Conservation (phyloP, 192 early-diverging fungal species). For the Umbelopsis ramanniana region DNA sequence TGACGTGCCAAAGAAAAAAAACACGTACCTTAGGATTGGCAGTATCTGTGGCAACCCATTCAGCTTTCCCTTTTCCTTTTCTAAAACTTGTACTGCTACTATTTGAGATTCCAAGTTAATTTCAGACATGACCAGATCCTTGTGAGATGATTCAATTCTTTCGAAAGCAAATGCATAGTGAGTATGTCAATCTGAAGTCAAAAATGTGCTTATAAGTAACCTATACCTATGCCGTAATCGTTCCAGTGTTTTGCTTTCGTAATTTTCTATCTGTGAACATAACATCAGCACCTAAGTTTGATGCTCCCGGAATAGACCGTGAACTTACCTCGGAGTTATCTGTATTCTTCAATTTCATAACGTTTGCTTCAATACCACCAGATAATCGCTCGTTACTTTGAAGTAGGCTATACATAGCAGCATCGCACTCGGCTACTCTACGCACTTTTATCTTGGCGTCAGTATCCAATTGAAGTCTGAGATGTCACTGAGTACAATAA, state of each 20-base stretch:
- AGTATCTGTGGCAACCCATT: slow-evolving; percentile 13
- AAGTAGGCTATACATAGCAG: neutral
- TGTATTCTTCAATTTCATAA: neutral
- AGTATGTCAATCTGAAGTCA: neutral
- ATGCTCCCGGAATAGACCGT: neutral
- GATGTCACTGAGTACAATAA: neutral
- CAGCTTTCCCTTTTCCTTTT: neutral
- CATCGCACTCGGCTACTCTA: neutral
- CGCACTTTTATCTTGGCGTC: neutral
- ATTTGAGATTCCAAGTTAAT: neutral
- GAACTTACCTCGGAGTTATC: neutral
- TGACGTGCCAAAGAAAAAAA: neutral
- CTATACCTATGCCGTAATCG: neutral
- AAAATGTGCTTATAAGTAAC: neutral
- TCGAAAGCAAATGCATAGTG: too few species aligned
- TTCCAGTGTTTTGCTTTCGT: neutral
- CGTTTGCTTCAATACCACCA: neutral
- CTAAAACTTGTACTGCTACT: neutral
- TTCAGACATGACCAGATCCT: neutral
- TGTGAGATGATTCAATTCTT: neutral
- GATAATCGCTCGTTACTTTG: neutral
- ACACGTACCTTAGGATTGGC: neutral
- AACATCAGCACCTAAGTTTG: neutral
- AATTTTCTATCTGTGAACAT: neutral
- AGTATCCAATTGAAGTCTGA: neutral